These are phyloP conservation scores for Hyphopichia homilentoma DNA, from an alignment of 805 yeast genomes.

Conservation along the genomic window DNA sequence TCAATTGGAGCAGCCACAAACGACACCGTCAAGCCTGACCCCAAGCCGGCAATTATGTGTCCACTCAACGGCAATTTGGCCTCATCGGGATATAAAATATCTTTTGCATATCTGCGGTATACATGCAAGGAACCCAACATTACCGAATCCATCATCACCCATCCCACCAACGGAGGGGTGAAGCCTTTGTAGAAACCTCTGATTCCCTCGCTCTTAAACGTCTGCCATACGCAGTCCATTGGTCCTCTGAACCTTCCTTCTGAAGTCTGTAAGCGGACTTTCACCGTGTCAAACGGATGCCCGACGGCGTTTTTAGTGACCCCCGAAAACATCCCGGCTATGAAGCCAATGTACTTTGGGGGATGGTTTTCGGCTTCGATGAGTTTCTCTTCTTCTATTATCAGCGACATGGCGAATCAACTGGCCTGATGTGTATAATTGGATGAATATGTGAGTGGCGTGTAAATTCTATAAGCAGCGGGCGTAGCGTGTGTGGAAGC, in stretches of 20 bases:
- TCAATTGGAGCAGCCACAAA: slow-evolving; percentile 97
- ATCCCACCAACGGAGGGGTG: slow-evolving; percentile 89
- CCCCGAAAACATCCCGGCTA: slow-evolving; percentile 88
- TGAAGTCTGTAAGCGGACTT: slow-evolving; percentile 76
- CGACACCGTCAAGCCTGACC: slow-evolving; percentile 91
- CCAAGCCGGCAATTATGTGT: slow-evolving; percentile 68
- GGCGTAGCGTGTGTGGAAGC: too few relatives aligned
- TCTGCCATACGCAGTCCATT: slow-evolving; percentile 71
- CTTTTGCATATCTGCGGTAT: slow-evolving; percentile 66
- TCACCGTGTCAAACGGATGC: slow-evolving; percentile 89
- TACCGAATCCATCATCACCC: slow-evolving; percentile 92
- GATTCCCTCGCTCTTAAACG: slow-evolving; percentile 70
- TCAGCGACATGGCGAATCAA: slow-evolving; percentile 26
- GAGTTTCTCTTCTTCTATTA: slow-evolving; percentile 23
- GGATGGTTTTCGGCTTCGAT: slow-evolving; percentile 21
- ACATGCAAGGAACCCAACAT: slow-evolving; percentile 84
- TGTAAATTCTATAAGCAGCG: neutral
- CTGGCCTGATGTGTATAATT: neutral
- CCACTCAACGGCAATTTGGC: slow-evolving; percentile 69
- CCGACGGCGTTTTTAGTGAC: slow-evolving; percentile 86
- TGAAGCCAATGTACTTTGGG: slow-evolving; percentile 65
- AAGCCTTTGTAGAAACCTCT: slow-evolving; percentile 84
- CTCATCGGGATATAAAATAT: slow-evolving; percentile 57
- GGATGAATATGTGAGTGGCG: neutral
- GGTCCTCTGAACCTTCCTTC: slow-evolving; percentile 70